A percentile compares a stretch with the other conserved stretches of the same genome.
Conservation (phyloP, 495 filamentous ascomycete genomes). For the Jackrogersella multiformis region DNA sequence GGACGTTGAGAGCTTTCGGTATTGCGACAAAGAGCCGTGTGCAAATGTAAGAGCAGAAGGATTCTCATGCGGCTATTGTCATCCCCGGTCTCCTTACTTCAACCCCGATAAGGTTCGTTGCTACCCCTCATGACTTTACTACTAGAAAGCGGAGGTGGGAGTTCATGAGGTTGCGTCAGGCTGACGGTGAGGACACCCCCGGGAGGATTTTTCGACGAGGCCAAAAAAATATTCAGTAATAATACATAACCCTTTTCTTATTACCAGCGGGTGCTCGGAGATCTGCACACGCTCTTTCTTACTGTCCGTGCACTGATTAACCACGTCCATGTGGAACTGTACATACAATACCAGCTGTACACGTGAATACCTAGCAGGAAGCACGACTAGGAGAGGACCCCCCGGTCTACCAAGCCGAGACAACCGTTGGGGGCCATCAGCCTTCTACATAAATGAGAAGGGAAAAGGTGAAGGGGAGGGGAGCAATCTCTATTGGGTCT, state of each 20-base stretch:
- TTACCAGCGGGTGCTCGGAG: constrained; percentile 7
- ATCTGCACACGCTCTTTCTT: constrained; percentile 24
- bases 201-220: constrained; percentile 18
- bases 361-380: constrained; percentile 5
- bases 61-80: constrained; percentile 38
- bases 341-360: constrained; percentile 3
- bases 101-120: constrained; percentile 38
- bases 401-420: constrained; percentile 30
- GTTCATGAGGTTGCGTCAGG: constrained; percentile 36
- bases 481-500: constrained; percentile 17
- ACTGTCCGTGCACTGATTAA: constrained; percentile 5
- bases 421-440: constrained; percentile 32
- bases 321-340: constrained; percentile 2
- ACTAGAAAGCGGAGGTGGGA: constrained; percentile 42
- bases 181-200: constrained; percentile 29
- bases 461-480: constrained; percentile 9
- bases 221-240: constrained; percentile 14
- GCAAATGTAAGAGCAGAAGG: constrained; percentile 19
- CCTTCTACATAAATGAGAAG: constrained; percentile 10
- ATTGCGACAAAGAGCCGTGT: constrained; percentile 22
- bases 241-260: constrained; percentile 15
- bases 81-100: constrained; percentile 35
- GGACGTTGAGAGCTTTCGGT: constrained; percentile 18
- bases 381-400: constrained; percentile 8
- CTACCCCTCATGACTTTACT: constrained; percentile 43